Conservation (phyloP, 768 basidiomycete genomes). For the Leccinum olivaceopallidum region DNA sequence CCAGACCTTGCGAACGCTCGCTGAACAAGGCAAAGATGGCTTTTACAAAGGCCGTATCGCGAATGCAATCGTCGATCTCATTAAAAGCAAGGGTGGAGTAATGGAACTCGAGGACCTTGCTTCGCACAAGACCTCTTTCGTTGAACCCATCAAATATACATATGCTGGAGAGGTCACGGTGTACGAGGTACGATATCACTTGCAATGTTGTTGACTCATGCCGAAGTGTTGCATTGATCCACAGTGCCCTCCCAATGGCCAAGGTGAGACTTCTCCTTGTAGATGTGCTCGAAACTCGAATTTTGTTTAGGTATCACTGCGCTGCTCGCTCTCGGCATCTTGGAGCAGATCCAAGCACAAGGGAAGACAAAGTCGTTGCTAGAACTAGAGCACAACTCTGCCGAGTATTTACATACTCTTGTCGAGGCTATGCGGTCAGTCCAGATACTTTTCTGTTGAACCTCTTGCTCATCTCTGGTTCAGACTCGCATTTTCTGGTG, state of each 20-base stretch:
- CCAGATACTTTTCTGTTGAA: not conserved
- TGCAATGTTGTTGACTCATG: not conserved
- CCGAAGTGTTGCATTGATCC: not conserved
- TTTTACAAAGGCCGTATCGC: constrained; percentile 95
- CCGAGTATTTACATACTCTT: constrained; percentile 84
- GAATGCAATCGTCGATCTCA: constrained; percentile 82
- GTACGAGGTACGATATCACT: constrained; percentile 67
- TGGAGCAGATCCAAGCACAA: constrained; percentile 82
- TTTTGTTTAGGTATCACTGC: constrained; percentile 72
- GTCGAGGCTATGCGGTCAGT: constrained; percentile 81
- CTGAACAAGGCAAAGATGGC: constrained; percentile 81
- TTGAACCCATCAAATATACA: constrained; percentile 91
- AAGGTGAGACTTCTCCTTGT: constrained; percentile 51
- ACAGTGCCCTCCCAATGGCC: constrained; percentile 95
- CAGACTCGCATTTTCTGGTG: constrained; percentile 76
- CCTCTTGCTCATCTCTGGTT: constrained; percentile 6
- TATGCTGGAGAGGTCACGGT: constrained; percentile 85
- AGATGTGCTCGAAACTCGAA: constrained; percentile 1
- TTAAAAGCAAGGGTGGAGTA: constrained; percentile 84
- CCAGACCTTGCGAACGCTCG: constrained; percentile 78
- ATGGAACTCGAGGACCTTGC: constrained; percentile 95
- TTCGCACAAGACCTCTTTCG: constrained; percentile 73
- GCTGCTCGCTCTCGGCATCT: constrained; percentile 87
- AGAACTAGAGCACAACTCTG: constrained; percentile 88
- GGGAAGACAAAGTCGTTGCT: constrained; percentile 66